Evolutionary conservation across 345 rosid genomes (phyloP), one percentile per base, ranked within the genome.

Genomic region (Gossypium stocksii): DNA sequence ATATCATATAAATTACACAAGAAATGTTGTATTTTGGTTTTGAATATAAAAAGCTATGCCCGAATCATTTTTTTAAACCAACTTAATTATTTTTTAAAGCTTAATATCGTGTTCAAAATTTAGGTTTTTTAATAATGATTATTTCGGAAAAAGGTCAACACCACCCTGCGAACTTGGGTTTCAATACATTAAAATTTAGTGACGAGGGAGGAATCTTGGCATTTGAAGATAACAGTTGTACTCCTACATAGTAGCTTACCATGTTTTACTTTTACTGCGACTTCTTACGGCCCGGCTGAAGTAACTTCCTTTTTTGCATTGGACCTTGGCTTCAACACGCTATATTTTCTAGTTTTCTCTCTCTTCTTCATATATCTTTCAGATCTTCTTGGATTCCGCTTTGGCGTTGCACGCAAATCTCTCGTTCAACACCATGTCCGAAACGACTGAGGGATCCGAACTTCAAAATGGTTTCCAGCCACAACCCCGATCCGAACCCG

Each of bases 401-500:
- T 51, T 9, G 60, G 59, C 60, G 25, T 69, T 51, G 45, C 46
- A 29, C 20, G 45, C 10, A 27, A 69, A 27, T 27, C 59, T 7
- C 9, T 69, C 46, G 16, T 27, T 27, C 25, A 16, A 16, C 72
- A 45, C 60, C 7, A 69, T 69, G 72, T 51, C 60, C 14, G 72
- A 27, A 51, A 69, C 17, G 46, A 17, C 27, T 16, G 15, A 69
- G 45, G 72, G 19, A 69, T 27, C 43, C 25, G 46, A 69, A 51
- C 23, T 68, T 68, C 72, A 68, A 27, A 68, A 49, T 4, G 72
- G 44, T 16, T 69, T 17, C 44, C 60, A 73, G 14, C 45, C 78
- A 25, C 80, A 78, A 14, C 29, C 77, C 3, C 74, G 79, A 25
- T 38, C 43, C 79, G 87, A 82, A 77, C 29, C 77, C 5, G 76